Evolutionary conservation across 495 filamentous ascomycete species (phyloP).

Genomic region (Aspergillus diversus): DNA sequence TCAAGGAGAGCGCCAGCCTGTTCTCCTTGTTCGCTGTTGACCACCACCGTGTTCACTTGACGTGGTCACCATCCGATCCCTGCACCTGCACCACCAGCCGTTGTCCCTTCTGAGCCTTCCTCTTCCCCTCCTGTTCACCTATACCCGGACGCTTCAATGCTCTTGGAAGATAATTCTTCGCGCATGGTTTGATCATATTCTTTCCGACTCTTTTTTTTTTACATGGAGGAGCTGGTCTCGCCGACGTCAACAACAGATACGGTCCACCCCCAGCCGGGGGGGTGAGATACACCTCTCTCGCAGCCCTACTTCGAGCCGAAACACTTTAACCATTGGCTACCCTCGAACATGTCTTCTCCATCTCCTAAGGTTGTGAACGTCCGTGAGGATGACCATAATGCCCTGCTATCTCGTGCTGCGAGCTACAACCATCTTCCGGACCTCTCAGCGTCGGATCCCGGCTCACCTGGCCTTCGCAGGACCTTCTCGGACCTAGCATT

Average conservation of each 20-base stretch:
- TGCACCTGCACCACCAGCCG: constrained; percentile 14
- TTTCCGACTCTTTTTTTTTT: constrained; percentile 25
- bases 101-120: constrained; percentile 14
- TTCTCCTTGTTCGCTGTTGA: constrained; percentile 9
- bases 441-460: constrained; percentile 27
- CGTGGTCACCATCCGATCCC: constrained; percentile 14
- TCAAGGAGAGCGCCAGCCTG: background rate
- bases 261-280: constrained; percentile 25
- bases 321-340: constrained; percentile 23
- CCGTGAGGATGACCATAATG: constrained; percentile 33
- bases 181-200: constrained; percentile 32
- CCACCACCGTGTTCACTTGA: constrained; percentile 15
- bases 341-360: constrained; percentile 41
- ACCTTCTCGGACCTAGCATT: constrained; percentile 50
- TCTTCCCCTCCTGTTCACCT: background rate
- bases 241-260: constrained; percentile 33
- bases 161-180: constrained; percentile 9
- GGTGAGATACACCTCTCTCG: constrained; percentile 36
- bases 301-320: constrained; percentile 19
- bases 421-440: constrained; percentile 49
- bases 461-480: constrained; percentile 39
- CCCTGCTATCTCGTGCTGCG: constrained; percentile 40
- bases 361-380: constrained; percentile 29
- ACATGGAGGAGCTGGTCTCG: constrained; percentile 50
- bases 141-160: constrained; percentile 17